These are phyloP conservation scores for Gentiana dahurica DNA, from an alignment of 257 asterid genomes.

Conservation along the genomic window DNA sequence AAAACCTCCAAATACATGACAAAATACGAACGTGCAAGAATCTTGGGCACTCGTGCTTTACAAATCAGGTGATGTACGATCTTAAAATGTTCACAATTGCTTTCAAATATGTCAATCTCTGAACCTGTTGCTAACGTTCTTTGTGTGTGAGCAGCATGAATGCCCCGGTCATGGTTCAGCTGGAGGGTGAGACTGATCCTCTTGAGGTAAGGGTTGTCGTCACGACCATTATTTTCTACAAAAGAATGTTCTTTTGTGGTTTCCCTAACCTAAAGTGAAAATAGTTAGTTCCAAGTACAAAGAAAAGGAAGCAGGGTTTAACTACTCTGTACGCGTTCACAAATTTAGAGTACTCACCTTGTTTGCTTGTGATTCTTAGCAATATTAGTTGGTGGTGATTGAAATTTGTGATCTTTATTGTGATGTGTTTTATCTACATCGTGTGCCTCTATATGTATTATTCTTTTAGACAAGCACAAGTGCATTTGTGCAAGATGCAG, in stretches of 20 bases:
- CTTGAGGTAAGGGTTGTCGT: conserved; percentile 48
- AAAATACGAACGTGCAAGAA: conserved; percentile 89
- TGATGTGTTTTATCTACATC: no score
- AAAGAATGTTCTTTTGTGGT: no score
- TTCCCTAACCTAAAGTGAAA: background rate
- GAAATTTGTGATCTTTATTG: no score
- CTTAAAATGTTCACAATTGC: background rate
- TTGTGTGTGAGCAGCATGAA: conserved; percentile 54
- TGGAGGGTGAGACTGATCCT: conserved; percentile 93
- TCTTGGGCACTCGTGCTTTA: conserved; percentile 83
- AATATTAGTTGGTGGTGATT: no score
- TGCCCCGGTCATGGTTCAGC: conserved; percentile 97
- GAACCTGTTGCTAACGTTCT: conserved; percentile 4
- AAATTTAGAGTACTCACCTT: no score
- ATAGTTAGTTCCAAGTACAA: no score
- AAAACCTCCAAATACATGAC: conserved; percentile 91
- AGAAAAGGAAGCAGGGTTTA: no score
- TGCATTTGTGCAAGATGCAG: no score
- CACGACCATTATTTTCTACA: background rate
- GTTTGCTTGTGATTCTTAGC: no score
- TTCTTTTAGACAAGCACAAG: no score
- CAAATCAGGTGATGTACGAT: conserved; percentile 56
- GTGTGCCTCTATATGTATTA: no score
- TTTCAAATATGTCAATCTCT: background rate
- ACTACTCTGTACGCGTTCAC: no score